Percentiles rank a stretch among this genome's conserved stretches.
Evolutionary conservation across 2,329 filamentous ascomycete species (phyloP).

Genomic region (Pyricularia pennisetigena): DNA sequence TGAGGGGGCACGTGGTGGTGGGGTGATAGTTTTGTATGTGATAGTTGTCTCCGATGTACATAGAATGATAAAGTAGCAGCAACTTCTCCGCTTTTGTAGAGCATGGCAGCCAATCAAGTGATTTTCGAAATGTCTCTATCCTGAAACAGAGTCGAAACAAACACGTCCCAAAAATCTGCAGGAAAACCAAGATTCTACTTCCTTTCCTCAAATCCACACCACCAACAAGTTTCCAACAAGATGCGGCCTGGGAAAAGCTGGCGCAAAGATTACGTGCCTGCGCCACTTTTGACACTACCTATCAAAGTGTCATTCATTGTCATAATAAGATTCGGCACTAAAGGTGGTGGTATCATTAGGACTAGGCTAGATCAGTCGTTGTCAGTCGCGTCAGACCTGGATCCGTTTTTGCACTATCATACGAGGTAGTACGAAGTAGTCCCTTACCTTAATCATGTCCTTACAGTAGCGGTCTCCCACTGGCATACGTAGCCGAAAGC

Average conservation of each 20-base stretch:
- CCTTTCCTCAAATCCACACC: not conserved
- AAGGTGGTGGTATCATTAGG: not conserved
- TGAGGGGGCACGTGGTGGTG: not conserved
- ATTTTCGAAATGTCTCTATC: not conserved
- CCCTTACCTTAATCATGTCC: not conserved
- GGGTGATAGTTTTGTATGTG: not conserved
- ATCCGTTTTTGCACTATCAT: not conserved
- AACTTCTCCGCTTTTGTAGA: not conserved
- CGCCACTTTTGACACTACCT: not conserved
- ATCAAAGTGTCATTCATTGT: not conserved
- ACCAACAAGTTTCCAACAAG: not conserved
- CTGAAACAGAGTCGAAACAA: not conserved
- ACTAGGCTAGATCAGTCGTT: not conserved
- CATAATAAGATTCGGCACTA: not conserved
- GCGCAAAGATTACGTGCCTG: not conserved
- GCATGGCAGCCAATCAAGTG: not conserved
- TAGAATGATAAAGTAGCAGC: not conserved
- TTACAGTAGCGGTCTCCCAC: not conserved
- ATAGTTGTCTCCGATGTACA: too few species aligned
- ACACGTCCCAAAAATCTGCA: not conserved
- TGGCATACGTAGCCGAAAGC: not conserved
- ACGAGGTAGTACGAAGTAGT: not conserved
- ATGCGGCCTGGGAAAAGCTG: not conserved
- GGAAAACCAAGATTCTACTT: not conserved
- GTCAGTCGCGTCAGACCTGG: not conserved